Evolutionary conservation across 78 protist genomes (phyloP).

Genomic region (Emiliania huxleyi): DNA sequence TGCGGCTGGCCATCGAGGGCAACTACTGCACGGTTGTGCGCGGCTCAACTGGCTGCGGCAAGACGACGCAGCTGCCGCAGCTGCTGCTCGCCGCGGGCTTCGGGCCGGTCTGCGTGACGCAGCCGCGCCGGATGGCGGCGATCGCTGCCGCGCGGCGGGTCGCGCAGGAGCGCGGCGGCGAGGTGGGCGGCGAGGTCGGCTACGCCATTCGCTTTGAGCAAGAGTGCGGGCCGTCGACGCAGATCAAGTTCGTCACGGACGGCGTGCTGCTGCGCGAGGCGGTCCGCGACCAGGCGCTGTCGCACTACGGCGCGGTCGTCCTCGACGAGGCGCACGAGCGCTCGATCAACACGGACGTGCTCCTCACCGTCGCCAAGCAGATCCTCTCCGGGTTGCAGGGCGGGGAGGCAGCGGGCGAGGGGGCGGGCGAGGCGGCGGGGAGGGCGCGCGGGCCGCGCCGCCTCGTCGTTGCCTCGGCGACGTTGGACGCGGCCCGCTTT

Average conservation of each 20-base stretch:
- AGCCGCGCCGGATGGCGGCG: slow-evolving; percentile 87
- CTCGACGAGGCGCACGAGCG: slow-evolving; percentile 88
- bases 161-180: slow-evolving; percentile 70
- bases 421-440: too few relatives aligned
- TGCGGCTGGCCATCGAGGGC: background rate
- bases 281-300: slow-evolving; percentile 12
- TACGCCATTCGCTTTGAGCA: slow-evolving; percentile 75
- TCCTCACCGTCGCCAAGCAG: slow-evolving; percentile 77
- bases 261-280: slow-evolving; percentile 75
- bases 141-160: slow-evolving; percentile 77
- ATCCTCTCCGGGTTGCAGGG: background rate
- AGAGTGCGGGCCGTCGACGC: background rate
- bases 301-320: background rate
- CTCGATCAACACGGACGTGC: slow-evolving; percentile 92
- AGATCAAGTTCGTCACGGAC: slow-evolving; percentile 66
- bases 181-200: slow-evolving; percentile 81
- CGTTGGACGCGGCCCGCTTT: slow-evolving; percentile 75
- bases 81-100: background rate
- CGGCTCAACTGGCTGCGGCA: slow-evolving; percentile 91
- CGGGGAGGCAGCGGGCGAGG: background rate
- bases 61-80: slow-evolving; percentile 80
- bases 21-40: slow-evolving; percentile 24
- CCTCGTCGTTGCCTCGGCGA: slow-evolving; percentile 82
- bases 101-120: slow-evolving; percentile 17
- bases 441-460: background rate